Evolutionary conservation across 2,329 filamentous ascomycete species (phyloP), one percentile per base, ranked within the genome.

Genomic region (Fulvia fulva): DNA sequence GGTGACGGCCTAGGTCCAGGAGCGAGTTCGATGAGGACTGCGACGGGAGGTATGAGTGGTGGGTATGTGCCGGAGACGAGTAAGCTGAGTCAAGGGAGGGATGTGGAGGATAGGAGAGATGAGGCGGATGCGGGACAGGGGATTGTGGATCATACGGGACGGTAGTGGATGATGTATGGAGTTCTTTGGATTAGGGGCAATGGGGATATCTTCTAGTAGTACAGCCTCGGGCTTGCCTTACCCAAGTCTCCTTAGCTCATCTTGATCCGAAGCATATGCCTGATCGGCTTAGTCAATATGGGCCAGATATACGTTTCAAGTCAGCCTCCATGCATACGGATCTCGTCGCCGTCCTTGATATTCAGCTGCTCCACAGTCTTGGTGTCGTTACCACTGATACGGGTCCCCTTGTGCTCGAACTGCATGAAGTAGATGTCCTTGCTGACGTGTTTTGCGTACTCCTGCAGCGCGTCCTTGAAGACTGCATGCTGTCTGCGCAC

Each of bases 351-450:
- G n/a, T 56, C 28, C 19, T 46, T 28, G 26, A 57, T 46, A 1
- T 47, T 32, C 19, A 57, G 22, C 56, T 58, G 30, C 25, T 22
- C 14, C 23, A 47, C 19, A 16, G 11, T 54, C 43, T 43, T 51
- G 16, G 41, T 44, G 2, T 46, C 37, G 5, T 16, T 25, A 9
- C 25, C 21, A 23, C 9, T 5, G 26, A 54, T 23, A 16, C 25
- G 14, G 12, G 16, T 19, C 1, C 19, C 43, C 14, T 41, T 19
- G 1, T 19, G 22, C 19, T 53, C 45, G 26, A 41, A 49, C n/a
- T 16, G 12, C 32, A 49, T 23, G 25, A 6, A 9, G 16, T 19
- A 21, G 7, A 46, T 9, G 2, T 22, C 22, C 30, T 34, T 57
- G 2, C 32, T 32, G 32, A 46, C 22, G 16, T 57, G 22, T 47